Evolutionary conservation across 768 basidiomycete species (phyloP), one percentile per base, ranked within the genome.

Genomic region (Suillus ampliporus): DNA sequence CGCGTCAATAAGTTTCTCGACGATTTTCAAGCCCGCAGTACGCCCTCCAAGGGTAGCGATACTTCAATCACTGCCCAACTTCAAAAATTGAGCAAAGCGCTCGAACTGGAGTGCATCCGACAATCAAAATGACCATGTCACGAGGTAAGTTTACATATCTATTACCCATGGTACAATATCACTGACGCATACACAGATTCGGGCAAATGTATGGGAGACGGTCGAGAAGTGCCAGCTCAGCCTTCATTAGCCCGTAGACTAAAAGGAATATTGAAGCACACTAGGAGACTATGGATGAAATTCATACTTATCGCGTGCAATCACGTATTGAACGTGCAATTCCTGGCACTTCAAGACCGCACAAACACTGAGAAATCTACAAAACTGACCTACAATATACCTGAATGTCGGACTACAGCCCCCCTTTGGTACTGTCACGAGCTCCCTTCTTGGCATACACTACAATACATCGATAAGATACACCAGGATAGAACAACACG

Each of bases 51-150:
- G 60, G 82, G 84, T 11, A 81, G 82, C 4, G 85, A 85, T 64
- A 80, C 81, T 0, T 80, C 86, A 5, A 84, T 86, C 51, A 86
- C 81, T 0, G 85, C 86, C 5, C 87, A 88, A 68, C 76, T 88
- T 23, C 81, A 84, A 69, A 88, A 88, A 70, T 73, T 88, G 56
- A 77, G 77, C 50, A 77, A 78, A 57, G 85, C 86, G 5, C 69
- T 88, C 63, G 84, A 86, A 63, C 82, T 87, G 66, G 54, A 56
- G 37, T 74, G 81, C 1, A 61, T 61, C 52, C 68, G 68, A 31
- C 70, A 70, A 46, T 71, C 71, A 62, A 40, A 62, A 61, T 61
- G 38, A 59, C 9, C 26, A 31, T 31, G 48, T 31, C 28, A 56
- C 43, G 31, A 59, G 58, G 50, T 59, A 19, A 51, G 44, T 9